Evolutionary conservation across 2,329 filamentous ascomycete species (phyloP), one percentile per base, ranked within the genome.

Genomic region (Venturia nashicola): DNA sequence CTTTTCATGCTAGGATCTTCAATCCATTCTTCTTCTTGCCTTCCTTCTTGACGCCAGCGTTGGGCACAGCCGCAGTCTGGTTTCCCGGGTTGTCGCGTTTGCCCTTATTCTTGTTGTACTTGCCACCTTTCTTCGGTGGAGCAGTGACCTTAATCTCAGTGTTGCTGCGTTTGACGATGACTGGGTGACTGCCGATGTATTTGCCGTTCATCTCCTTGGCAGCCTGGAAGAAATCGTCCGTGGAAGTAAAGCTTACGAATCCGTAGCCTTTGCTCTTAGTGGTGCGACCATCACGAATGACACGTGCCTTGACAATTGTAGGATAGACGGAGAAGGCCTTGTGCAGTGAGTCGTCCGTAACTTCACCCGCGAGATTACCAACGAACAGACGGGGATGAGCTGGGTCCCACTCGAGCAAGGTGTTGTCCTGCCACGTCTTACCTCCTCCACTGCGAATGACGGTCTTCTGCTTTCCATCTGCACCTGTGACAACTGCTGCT

Each of bases 191-290:
- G 71, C 96, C 93, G 72, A 99, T 97, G 76, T 99, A 99, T 78
- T 99, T 97, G 70, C 92, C 92, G 71, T 97, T 90, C 94, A 97
- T 97, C 78, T 97, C 93, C 77, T 94, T 91, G 70, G 91, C 93
- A 1, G 94, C 93, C 71, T 90, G 86, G 80, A 99, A 97, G 74
- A 95, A 97, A 72, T 97, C 92, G 74, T 99, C 94, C 39, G 91
- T 90, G 72, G 97, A 90, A 70, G 87, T 88, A 77, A 99, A 97
- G 75, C 90, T 94, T 64, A 99, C 92, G 72, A 99, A 99, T 2
- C 94, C 94, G 73, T 90, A 99, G 0, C 93, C 94, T 74, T 94
- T 96, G 71, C 90, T 95, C 78, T 99, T 99, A 64, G 89, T 94
- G 0, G 93, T 96, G 65, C 91, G 86, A 80, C 97, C 97, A 78